Evolutionary conservation across 2,329 filamentous ascomycete species (phyloP), one percentile per base, ranked within the genome.

Genomic region (Ceratocystis papillata): DNA sequence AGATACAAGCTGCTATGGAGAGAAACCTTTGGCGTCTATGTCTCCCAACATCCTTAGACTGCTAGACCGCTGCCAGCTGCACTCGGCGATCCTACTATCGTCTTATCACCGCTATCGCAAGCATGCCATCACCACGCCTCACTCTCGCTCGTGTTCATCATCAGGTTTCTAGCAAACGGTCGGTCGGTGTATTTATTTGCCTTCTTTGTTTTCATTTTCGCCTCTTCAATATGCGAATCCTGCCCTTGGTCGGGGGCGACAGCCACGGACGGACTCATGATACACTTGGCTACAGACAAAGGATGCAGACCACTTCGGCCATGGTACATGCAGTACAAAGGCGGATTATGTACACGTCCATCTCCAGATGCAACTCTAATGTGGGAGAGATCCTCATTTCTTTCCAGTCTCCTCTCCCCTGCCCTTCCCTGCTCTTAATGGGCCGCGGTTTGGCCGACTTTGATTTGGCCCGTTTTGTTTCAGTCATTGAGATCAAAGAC

Each of bases 401-500:
- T 17, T n/a, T 28, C 12, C 8, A 59, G 15, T 33, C 33, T 10
- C 28, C 55, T 33, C 55, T 33, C 30, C 15, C 28, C 12, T 20
- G 6, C 12, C 7, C 28, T 15, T 17, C 25, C 55, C 28, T 59
- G 55, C 28, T 37, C 55, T 37, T 59, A 59, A 37, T 59, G 30
- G n/a, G 17, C 55, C 55, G 55, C 25, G 55, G 55, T 59, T 33
- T 59, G 55, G 55, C 55, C 55, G 55, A 59, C 28, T 33, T 59
- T 59, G 25, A 37, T 59, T 59, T 59, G 55, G 7, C 55, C 15
- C 28, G 28, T 59, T 59, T 59, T n/a, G 55, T 59, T 59, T 59
- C 28, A 59, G 55, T 30, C 25, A 59, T 33, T 30, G n/a, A 33
- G 46, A 59, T 25, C 28, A 59, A 59, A 59, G n/a, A 59, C n/a